These are phyloP conservation scores for Aspergillus sp. DNA, from an alignment of 2,329 filamentous ascomycete genomes.

Conservation along the genomic window DNA sequence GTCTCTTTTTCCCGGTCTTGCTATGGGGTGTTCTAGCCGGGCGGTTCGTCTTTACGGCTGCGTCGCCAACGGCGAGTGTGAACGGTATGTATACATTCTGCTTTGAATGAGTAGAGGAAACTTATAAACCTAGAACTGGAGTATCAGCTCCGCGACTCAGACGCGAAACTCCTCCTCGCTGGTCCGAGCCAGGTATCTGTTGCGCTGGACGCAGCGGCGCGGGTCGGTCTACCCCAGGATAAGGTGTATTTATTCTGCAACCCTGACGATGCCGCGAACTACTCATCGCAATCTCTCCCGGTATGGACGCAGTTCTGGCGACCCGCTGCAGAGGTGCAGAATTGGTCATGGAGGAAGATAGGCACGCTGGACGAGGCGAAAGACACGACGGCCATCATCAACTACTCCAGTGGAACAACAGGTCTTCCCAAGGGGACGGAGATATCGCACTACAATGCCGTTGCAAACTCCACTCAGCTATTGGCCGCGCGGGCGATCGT, in stretches of 20 bases:
- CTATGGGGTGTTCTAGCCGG: constrained; percentile 9
- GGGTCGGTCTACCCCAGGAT: neutral
- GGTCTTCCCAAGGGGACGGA: constrained; percentile 9
- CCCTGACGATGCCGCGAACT: neutral
- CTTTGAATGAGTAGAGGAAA: neutral
- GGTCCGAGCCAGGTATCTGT: neutral
- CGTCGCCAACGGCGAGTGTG: neutral
- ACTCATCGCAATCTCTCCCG: neutral
- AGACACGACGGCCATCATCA: constrained; percentile 5
- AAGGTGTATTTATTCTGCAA: constrained; percentile 6
- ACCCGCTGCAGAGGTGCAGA: neutral
- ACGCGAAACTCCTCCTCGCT: constrained; percentile 4
- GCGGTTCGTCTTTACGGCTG: constrained; percentile 7
- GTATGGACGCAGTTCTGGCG: constrained; percentile 9
- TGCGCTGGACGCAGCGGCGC: neutral
- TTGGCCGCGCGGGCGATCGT: neutral
- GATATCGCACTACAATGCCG: constrained; percentile 12
- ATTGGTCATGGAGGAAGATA: constrained; percentile 6
- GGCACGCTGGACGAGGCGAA: neutral
- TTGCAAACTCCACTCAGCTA: constrained; percentile 7
- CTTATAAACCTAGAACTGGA: constrained; percentile 1
- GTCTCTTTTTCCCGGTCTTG: constrained; percentile 4
- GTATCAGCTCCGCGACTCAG: constrained; percentile 9
- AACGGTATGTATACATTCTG: neutral
- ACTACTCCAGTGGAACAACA: constrained; percentile 13